Conservation (phyloP, 2,329 filamentous ascomycete genomes). For the Endothia cerciana region DNA sequence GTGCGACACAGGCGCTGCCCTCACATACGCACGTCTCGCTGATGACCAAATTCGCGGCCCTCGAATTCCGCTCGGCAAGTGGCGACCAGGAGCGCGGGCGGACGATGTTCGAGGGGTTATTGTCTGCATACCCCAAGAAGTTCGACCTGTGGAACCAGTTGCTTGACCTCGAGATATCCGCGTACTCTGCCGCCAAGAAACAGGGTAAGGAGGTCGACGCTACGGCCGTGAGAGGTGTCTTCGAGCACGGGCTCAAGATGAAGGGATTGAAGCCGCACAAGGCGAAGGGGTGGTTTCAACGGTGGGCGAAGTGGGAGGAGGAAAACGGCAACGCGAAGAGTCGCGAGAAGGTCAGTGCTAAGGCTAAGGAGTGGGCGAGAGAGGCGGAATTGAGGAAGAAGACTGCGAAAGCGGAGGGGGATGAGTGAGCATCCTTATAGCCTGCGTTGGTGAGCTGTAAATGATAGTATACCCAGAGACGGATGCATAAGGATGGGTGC, state of each 20-base stretch:
- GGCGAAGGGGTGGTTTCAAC: constrained; percentile 86
- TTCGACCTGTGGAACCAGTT: constrained; percentile 93
- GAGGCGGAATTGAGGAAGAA: constrained; percentile 46
- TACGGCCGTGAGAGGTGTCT: constrained; percentile 71
- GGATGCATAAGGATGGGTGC: constrained; percentile 1
- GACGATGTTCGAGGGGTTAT: constrained; percentile 89
- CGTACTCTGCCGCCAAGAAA: constrained; percentile 57
- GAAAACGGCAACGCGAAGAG: constrained; percentile 70
- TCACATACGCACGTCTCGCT: constrained; percentile 66
- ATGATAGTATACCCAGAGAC: background rate
- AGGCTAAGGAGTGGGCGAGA: constrained; percentile 72
- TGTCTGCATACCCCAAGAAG: constrained; percentile 85
- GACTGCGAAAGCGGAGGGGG: constrained; percentile 35
- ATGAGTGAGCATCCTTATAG: constrained; percentile 16
- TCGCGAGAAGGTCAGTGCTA: constrained; percentile 70
- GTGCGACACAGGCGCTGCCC: constrained; percentile 83
- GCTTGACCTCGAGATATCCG: constrained; percentile 78
- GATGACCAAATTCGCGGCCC: constrained; percentile 84
- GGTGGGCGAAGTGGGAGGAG: constrained; percentile 90
- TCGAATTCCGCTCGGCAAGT: constrained; percentile 84
- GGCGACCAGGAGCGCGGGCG: constrained; percentile 89
- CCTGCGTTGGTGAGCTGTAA: background rate
- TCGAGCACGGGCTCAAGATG: constrained; percentile 74
- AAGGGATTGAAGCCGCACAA: constrained; percentile 79
- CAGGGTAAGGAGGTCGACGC: constrained; percentile 47